Percentiles rank a stretch among this genome's conserved stretches.
Evolutionary conservation across 2,329 filamentous ascomycete species (phyloP).

Genomic region (Neonectria coccinea): DNA sequence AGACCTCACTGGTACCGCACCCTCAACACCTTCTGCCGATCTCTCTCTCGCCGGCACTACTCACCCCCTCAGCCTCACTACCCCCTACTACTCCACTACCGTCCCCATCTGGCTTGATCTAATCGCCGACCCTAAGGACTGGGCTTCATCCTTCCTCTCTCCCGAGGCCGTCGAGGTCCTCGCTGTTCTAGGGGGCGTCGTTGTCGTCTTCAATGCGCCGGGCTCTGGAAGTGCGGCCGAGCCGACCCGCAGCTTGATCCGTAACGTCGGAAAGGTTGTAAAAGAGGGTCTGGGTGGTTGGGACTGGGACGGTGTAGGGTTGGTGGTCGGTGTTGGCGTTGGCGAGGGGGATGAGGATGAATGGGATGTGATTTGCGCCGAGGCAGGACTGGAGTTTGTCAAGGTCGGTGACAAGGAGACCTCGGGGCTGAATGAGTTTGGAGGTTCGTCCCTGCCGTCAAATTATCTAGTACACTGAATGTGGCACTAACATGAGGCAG

Average conservation of each 20-base stretch:
- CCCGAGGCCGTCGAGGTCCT: constrained; percentile 73
- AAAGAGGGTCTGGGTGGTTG: constrained; percentile 69
- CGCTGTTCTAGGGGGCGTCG: constrained; percentile 68
- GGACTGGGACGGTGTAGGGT: constrained; percentile 72
- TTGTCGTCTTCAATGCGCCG: constrained; percentile 55
- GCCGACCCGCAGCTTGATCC: constrained; percentile 57
- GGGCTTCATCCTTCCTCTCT: constrained; percentile 69
- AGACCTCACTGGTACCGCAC: constrained; percentile 66
- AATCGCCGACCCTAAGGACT: constrained; percentile 62
- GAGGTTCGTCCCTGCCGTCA: constrained; percentile 54
- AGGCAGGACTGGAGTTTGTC: constrained; percentile 72
- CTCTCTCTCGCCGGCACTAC: constrained; percentile 68
- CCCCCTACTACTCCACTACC: constrained; percentile 69
- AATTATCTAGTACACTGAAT: background rate
- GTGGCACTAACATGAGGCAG: constrained; percentile 51
- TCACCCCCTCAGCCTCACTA: constrained; percentile 66
- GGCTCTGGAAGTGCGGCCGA: constrained; percentile 26
- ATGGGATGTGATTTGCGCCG: constrained; percentile 71
- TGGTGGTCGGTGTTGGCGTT: constrained; percentile 70
- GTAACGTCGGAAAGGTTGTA: constrained; percentile 66
- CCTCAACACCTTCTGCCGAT: constrained; percentile 49
- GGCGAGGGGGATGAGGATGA: constrained; percentile 62
- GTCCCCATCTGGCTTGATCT: constrained; percentile 78
- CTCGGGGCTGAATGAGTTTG: constrained; percentile 66
- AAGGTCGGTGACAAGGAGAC: constrained; percentile 58